phyloP scores from a whole-genome alignment of 352 stramenopile genomes.

The Phytopythium vexans region DNA sequence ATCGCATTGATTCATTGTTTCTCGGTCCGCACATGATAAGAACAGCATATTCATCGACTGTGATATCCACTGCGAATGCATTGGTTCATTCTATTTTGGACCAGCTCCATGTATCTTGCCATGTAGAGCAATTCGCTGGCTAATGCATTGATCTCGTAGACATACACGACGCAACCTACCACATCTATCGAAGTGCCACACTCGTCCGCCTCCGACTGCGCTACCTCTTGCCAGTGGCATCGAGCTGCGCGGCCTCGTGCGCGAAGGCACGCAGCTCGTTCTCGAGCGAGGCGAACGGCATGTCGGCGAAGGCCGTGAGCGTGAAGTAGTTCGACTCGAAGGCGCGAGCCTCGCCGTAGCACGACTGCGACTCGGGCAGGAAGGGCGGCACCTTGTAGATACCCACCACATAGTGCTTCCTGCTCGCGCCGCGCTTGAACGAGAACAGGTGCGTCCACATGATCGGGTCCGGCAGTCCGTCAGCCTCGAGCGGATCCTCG shows the following conservation, averaged over 20 bases:
- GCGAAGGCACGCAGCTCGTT: conserved; percentile 22
- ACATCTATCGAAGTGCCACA: neutral
- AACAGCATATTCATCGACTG: too few relatives aligned
- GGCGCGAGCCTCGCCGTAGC: conserved; percentile 39
- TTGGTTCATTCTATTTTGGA: too few relatives aligned
- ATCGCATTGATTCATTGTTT: too few relatives aligned
- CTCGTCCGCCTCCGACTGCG: neutral
- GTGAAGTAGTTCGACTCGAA: conserved; percentile 30
- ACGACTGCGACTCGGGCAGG: conserved; percentile 47
- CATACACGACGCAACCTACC: neutral
- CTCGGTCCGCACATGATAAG: too few relatives aligned
- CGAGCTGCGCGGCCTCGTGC: conserved; percentile 18
- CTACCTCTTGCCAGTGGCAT: neutral
- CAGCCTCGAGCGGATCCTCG: conserved; percentile 6
- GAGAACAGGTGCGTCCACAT: conserved; percentile 69
- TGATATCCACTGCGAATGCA: too few relatives aligned
- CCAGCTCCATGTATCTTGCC: too few relatives aligned
- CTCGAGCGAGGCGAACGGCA: conserved; percentile 27
- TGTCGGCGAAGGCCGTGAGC: conserved; percentile 13
- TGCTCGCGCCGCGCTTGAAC: conserved; percentile 45
- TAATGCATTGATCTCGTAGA: too few relatives aligned
- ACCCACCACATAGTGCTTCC: conserved; percentile 47
- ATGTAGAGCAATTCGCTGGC: too few relatives aligned
- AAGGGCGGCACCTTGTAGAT: conserved; percentile 31
- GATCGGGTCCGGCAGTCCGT: conserved; percentile 35